Evolutionary conservation across 228 moss, liverwort and hornwort genomes (phyloP), one percentile per base, ranked within the genome.

Genomic region (Sphagnum fallax): DNA sequence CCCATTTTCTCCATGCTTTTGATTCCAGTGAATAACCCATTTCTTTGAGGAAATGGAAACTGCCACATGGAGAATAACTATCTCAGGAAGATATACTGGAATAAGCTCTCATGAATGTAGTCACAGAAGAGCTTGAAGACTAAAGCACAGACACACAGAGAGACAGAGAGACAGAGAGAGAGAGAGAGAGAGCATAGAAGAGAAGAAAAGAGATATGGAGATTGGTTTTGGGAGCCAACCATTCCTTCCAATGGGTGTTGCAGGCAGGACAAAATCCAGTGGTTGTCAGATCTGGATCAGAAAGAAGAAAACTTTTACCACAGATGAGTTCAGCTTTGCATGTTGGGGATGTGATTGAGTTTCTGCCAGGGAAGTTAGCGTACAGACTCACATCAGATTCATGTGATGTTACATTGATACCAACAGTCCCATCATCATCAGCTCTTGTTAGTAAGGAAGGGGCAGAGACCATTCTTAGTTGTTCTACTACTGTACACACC

Each of bases 251-350:
- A 65, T 63, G 50, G 66, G 47, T 67, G 80, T 63, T 75, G 16
- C 69, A 87, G 89, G 81, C 82, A 58, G 95, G 95, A 64, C 92
- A 88, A 47, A 95, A 95, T 66, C 90, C 95, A 51, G 72, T 90
- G 62, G 89, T 90, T 59, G 70, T 95, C n/a, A 76, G 70, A 50
- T 87, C 86, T 63, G 89, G 76, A 55, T 62, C 77, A 14, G 62
- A 47, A 61, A 86, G 73, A 64, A 87, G 63, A 75, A 95, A 76
- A 69, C 69, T 95, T n/a, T 60, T 61, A 49, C 80, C 87, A 14
- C 76, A 82, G 52, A 68, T 62, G 10, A 84, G 65, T 61, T 65
- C 74, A 18, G 18, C 61, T 53, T 49, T 90, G 52, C 62, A 62
- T 14, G 66, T 63, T 69, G 89, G 91, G 49, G 91, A 92, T 73